Base-by-base conservation (phyloP, 1,139 yeast species). In the Nakaseomyces nivariensis region DNA sequence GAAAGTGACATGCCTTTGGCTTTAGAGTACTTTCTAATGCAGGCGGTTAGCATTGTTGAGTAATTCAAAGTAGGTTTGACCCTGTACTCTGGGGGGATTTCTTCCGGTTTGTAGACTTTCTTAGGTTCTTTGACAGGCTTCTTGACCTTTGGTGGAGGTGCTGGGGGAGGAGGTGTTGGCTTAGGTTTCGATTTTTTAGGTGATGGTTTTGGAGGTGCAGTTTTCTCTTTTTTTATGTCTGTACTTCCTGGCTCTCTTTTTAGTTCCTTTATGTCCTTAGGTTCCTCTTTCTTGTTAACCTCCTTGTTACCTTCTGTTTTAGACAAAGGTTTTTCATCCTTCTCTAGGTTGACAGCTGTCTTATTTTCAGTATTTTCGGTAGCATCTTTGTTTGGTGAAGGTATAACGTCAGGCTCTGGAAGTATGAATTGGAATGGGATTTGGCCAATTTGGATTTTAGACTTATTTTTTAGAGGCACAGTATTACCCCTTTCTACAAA, bases 401-500 rank as follows among this genome's bases (percentile, higher is more conserved):
- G 33, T 29, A 37, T n/a, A 11, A 44, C 45, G 37, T 63, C 67
- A 49, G 58, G 61, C 31, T 69, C 72, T 1, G 97, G 98, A 43
- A 92, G 70, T 8, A 90, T 84, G 67, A 92, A 92, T 49, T 79
- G 78, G 66, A 92, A 92, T 10, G 90, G 83, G 27, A 92, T 87
- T 62, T 88, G 95, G 8, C 97, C 97, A 50, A 92, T 86, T 67
- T 92, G 97, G 49, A 94, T 82, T 58, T 85, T 85, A 1, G 95
- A 83, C 26, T 84, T 82, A 67, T 90, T 89, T 11, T 73, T 72
- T 50, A 92, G 72, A 1, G 96, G 95, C 4, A 89, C 88, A 0
- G 97, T 90, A 43, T 86, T 81, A 9, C 96, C 97, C 53, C 85
- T 80, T 62, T 87, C 96, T 10, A 90, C 83, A 66, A 89, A 92